Evolutionary conservation across 495 filamentous ascomycete genomes (phyloP), one percentile per base, ranked within the genome.

Genomic region (Aspergillus coremiiformis): DNA sequence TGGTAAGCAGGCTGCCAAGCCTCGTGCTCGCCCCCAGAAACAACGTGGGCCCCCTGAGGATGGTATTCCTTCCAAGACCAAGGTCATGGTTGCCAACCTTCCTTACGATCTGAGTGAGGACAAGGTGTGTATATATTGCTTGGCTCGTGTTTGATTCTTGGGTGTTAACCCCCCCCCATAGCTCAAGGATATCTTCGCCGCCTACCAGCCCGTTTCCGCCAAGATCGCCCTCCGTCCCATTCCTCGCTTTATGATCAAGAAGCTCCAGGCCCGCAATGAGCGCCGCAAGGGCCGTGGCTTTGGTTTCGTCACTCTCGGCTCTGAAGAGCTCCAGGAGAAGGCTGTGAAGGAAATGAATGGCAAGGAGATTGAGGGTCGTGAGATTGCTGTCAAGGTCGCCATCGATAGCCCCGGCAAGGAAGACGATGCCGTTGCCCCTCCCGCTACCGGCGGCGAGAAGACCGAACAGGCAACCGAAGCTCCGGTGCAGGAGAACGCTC

Each of bases 211-310:
- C 12, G 80, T 86, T 49, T 91, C 88, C 37, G 93, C 93, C 68
- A 98, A 97, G 81, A 96, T 98, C 65, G 93, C 93, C 55, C 87
- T 98, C 56, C 91, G 93, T 42, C 93, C 93, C 33, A 98, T 98
- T 61, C 94, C 94, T 47, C 92, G 90, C 58, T 98, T 96, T 82
- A 98, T 98, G 93, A 91, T 98, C 74, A 94, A 94, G 83, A 98
- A 97, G 79, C 89, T 98, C 49, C 92, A 94, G 75, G 89, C 89
- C 57, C 92, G 93, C 62, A 90, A 90, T 58, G 93, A 98, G 77
- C 86, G 92, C 55, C 94, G 93, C 79, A 98, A 98, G 86, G 95
- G 94, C 47, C 93, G 93, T 74, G 93, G 93, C 44, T 98, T 98
- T 69, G 93, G 93, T 45, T 98, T 98, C 70, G 94, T 98, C 53